These are phyloP conservation scores for Hygrophila difformis DNA, from an alignment of 257 asterid genomes.

Conservation along the genomic window DNA sequence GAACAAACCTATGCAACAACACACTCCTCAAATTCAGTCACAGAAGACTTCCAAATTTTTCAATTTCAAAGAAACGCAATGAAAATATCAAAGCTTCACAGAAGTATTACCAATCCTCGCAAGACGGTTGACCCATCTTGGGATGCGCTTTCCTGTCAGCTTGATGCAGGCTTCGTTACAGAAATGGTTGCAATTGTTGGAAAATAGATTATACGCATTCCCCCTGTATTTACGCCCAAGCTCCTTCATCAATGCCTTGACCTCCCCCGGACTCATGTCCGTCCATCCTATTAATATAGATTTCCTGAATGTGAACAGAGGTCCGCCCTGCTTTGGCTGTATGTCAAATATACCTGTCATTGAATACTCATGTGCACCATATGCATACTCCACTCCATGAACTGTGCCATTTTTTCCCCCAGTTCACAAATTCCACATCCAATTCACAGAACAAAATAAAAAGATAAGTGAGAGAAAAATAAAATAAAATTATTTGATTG, in stretches of 20 bases:
- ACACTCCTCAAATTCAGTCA: no score
- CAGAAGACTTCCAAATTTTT: no score
- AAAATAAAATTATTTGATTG: no score
- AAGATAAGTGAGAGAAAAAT: no score
- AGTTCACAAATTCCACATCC: no score
- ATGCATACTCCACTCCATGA: conserved; percentile 56
- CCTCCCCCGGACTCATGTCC: conserved; percentile 28
- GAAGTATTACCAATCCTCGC: conserved; percentile 61
- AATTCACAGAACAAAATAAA: no score
- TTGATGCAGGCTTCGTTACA: conserved; percentile 49
- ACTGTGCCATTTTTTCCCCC: no score
- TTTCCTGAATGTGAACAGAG: conserved; percentile 47
- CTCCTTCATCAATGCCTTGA: conserved; percentile 33
- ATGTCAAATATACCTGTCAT: conserved; percentile 52
- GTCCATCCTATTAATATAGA: conserved; percentile 52
- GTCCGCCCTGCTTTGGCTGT: conserved; percentile 46
- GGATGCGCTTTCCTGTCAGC: conserved; percentile 50
- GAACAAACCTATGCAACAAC: conserved; percentile 22
- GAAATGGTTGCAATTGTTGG: conserved; percentile 67
- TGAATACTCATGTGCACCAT: conserved; percentile 50
- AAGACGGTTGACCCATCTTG: conserved; percentile 63
- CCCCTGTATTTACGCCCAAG: conserved; percentile 47
- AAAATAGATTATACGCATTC: conserved; percentile 41
- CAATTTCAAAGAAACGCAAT: no score
- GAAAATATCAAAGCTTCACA: no score